Evolutionary conservation across 768 basidiomycete species (phyloP).

Genomic region (Russula brevipes): DNA sequence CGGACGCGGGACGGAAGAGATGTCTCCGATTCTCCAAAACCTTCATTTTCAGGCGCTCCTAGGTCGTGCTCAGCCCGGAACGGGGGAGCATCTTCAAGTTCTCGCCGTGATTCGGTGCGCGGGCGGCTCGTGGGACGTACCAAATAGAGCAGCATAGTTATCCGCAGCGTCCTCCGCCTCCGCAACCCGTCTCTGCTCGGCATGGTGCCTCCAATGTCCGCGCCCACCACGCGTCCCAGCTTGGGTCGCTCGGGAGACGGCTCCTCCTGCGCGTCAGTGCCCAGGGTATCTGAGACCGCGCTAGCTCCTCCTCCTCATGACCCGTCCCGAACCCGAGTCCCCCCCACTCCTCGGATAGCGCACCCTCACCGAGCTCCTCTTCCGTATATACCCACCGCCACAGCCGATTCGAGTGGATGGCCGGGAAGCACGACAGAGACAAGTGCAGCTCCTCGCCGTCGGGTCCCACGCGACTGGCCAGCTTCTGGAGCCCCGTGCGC

Average conservation of each 20-base stretch:
- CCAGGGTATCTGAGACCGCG: neutral
- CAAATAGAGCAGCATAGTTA: no score
- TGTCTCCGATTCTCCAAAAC: no score
- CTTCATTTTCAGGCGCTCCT: no score
- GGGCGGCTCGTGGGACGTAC: no score
- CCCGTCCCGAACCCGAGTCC: slow-evolving; percentile 12
- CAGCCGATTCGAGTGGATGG: neutral
- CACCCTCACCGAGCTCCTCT: neutral
- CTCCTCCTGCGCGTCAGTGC: neutral
- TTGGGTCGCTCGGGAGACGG: neutral
- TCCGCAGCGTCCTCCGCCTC: no score
- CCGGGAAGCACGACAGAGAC: neutral
- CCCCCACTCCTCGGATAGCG: neutral
- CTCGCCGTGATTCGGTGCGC: no score
- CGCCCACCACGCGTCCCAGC: slow-evolving; percentile 14
- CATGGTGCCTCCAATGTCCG: neutral
- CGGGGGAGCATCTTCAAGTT: no score
- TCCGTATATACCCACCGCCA: neutral
- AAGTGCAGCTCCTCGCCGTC: neutral
- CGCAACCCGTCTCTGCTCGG: no score
- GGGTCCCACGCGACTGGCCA: neutral
- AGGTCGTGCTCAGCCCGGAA: no score
- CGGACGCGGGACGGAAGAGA: no score
- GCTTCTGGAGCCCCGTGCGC: neutral
- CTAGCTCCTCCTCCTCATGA: neutral